phyloP scores from a whole-genome alignment of 75 land plant species.

The Pinus tabuliformis region DNA sequence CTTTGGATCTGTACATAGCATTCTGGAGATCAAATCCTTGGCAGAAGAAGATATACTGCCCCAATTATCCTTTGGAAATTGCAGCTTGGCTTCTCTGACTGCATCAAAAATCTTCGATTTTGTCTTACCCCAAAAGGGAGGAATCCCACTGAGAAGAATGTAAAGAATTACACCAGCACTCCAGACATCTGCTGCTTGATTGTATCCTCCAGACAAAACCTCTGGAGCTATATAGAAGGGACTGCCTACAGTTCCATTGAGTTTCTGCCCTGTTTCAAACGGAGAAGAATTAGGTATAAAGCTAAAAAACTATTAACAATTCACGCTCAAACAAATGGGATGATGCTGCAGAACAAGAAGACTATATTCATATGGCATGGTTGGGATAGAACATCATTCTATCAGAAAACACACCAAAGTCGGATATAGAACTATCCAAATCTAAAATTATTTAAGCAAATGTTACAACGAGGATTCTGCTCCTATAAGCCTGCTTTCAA shows the following conservation, averaged over 20 bases:
- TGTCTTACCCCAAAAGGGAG: slow-evolving; percentile 81
- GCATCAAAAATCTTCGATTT: slow-evolving; percentile 62
- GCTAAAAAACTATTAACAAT: not conserved
- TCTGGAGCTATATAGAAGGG: slow-evolving; percentile 86
- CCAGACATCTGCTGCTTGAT: slow-evolving; percentile 76
- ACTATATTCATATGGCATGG: too few relatives aligned
- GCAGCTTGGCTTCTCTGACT: slow-evolving; percentile 55
- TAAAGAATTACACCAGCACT: slow-evolving; percentile 85
- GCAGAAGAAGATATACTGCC: slow-evolving; percentile 51
- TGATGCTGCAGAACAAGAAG: too few relatives aligned
- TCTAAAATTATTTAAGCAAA: not conserved
- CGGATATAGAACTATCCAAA: not conserved
- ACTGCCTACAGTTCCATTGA: slow-evolving; percentile 70
- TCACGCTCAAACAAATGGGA: not conserved
- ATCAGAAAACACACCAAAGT: too few relatives aligned
- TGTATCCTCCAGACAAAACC: slow-evolving; percentile 64
- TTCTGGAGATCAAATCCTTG: slow-evolving; percentile 46
- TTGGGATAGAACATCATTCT: too few relatives aligned
- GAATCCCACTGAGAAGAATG: slow-evolving; percentile 72
- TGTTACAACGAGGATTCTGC: not conserved
- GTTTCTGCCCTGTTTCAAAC: slow-evolving; percentile 46
- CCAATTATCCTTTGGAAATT: slow-evolving; percentile 56
- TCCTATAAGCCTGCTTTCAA: not conserved
- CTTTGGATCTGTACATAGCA: slow-evolving; percentile 57
- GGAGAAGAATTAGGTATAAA: not conserved